Evolutionary conservation across 768 basidiomycete genomes (phyloP).

Genomic region (Xerocomellus amylosporus): DNA sequence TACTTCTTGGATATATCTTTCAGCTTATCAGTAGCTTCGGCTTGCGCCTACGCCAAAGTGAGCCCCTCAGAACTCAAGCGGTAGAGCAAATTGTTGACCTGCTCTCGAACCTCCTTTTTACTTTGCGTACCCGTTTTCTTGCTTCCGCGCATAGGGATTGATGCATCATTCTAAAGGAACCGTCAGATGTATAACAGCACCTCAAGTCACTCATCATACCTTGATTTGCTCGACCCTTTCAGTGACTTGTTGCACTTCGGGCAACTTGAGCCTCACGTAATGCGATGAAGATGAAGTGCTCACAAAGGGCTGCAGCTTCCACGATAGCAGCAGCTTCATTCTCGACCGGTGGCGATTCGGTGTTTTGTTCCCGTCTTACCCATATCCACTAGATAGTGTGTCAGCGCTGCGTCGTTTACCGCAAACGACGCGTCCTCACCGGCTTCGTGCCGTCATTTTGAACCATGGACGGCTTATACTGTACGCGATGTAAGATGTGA

Average conservation of each 20-base stretch:
- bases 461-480: slow-evolving; percentile 78
- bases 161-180: slow-evolving; percentile 51
- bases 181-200: neutral
- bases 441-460: slow-evolving; percentile 75
- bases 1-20: slow-evolving; percentile 57
- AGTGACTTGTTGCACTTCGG: slow-evolving; percentile 55
- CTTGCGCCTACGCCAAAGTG: slow-evolving; percentile 47
- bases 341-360: slow-evolving; percentile 1
- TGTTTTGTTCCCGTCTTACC: slow-evolving; percentile 35
- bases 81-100: slow-evolving; percentile 37
- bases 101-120: slow-evolving; percentile 73
- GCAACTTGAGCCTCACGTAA: neutral
- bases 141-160: slow-evolving; percentile 63
- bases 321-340: slow-evolving; percentile 33
- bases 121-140: slow-evolving; percentile 72
- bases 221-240: slow-evolving; percentile 59
- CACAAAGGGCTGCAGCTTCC: slow-evolving; percentile 49
- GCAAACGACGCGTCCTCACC: slow-evolving; percentile 38
- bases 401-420: neutral
- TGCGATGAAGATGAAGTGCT: slow-evolving; percentile 9
- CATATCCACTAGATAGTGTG: slow-evolving; percentile 58
- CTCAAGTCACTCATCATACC: slow-evolving; percentile 29
- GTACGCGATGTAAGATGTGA: neutral
- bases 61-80: neutral
- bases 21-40: slow-evolving; percentile 54